A percentile compares a stretch with the other conserved stretches of the same genome.
Conservation (phyloP, 768 basidiomycete species). For the Chalciporus piperatus region DNA sequence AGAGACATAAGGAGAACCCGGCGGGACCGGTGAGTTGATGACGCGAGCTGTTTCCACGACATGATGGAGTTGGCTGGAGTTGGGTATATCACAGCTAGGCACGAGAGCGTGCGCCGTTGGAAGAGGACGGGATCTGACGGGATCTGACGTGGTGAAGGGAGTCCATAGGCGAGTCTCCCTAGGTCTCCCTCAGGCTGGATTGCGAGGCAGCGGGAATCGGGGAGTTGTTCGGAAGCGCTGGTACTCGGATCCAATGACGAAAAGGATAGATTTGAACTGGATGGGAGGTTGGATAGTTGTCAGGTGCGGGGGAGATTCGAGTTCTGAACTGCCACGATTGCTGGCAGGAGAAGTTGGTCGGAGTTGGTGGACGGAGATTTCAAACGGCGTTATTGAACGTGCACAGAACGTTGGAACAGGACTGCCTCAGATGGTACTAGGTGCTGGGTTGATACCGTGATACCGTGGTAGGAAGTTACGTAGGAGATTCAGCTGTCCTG, state of each 20-base stretch:
- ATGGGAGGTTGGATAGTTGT: not conserved
- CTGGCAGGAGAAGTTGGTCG: constrained; percentile 4
- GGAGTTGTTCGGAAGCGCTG: not conserved
- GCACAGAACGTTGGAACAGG: not conserved
- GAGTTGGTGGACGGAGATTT: constrained; percentile 12
- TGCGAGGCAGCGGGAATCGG: not conserved
- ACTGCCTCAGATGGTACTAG: constrained; percentile 8
- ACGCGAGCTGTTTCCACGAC: not conserved
- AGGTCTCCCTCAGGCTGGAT: no score
- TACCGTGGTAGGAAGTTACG: constrained; percentile 3
- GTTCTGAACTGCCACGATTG: not conserved
- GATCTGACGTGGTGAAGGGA: no score
- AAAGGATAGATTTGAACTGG: not conserved
- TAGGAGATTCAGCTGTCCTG: not conserved
- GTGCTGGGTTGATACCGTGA: constrained; percentile 1
- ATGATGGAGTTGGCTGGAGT: no score
- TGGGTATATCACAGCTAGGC: no score
- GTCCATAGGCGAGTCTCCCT: no score
- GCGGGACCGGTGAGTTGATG: constrained; percentile 3
- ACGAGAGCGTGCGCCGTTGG: no score
- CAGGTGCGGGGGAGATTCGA: not conserved
- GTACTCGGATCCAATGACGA: not conserved
- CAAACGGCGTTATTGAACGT: constrained; percentile 22
- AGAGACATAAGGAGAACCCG: not conserved
- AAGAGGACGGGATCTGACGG: no score